Evolutionary conservation across 139 green algal genomes (phyloP), one percentile per base, ranked within the genome.

Genomic region (Edaphochlamys debaryana): DNA sequence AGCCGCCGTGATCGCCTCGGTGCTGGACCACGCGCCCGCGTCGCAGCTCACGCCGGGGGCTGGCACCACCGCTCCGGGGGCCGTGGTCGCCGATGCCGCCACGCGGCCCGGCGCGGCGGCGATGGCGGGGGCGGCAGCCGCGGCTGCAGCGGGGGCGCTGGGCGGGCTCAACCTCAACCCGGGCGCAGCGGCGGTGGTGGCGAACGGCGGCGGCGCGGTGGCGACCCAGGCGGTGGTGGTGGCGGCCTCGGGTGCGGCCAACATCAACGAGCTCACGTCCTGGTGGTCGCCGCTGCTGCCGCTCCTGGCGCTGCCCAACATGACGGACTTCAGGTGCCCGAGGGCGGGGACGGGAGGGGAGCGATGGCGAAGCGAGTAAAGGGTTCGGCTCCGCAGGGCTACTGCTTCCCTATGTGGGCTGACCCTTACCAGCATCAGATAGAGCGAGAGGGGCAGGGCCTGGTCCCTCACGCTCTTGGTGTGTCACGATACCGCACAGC

Each of bases 231-330:
- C 54, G 54, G 54, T 29, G 54, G 54, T 29, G 54, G 54, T 29
- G 45, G 45, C 45, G 45, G 11, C 45, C 11, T 54, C 23, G 73
- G 5, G 38, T 25, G 62, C 63, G 11, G 76, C 32, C 41, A 71
- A 41, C 78, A 60, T 48, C 27, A 32, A 37, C 34, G 78, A 63
- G 27, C 63, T 75, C 37, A 67, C 45, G 48, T 30, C 50, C 34
- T 84, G 78, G 78, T 84, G 78, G 78, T 84, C 78, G 48, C 78
- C 78, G 66, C 64, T 84, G 45, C 67, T 84, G 50, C 78, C 78
- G 48, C 78, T 84, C 29, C 64, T 84, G 48, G 78, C 78, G 48
- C 67, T 84, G 66, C 66, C 78, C 27, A 76, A 42, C 66, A 58
- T 84, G 66, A 63, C 68, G 40, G 78, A 84, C 52, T 84, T 84